A percentile compares a stretch with the other conserved stretches of the same genome.
These are phyloP conservation scores for Saturnispora silvae DNA, from an alignment of 805 yeast species.

Conservation along the genomic window DNA sequence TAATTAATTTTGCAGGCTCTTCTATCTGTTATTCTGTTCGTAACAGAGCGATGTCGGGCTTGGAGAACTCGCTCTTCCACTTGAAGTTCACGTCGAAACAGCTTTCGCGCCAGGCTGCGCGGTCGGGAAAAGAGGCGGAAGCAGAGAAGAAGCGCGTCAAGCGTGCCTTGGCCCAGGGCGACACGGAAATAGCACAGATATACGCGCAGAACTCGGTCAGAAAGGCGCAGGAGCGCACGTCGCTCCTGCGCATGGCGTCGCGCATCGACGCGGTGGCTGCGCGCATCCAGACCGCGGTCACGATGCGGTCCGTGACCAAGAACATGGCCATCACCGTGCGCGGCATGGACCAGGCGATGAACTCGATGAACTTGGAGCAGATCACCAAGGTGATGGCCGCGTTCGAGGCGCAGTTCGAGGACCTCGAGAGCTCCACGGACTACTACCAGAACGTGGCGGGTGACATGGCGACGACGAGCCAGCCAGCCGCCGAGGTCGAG, in stretches of 20 bases:
- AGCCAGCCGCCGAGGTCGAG: constrained; percentile 95
- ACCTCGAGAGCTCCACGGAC: constrained; percentile 84
- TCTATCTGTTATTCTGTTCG: not conserved
- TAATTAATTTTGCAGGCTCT: not conserved
- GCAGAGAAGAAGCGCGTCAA: constrained; percentile 81
- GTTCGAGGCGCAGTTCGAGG: constrained; percentile 93
- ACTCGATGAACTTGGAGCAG: constrained; percentile 87
- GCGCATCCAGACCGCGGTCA: constrained; percentile 93
- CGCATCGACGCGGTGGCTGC: constrained; percentile 94
- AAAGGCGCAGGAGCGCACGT: constrained; percentile 77
- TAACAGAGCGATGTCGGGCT: constrained; percentile 29
- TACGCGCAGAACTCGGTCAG: constrained; percentile 96
- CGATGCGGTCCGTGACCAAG: constrained; percentile 91
- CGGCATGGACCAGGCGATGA: constrained; percentile 95
- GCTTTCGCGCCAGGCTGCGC: constrained; percentile 77
- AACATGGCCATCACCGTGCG: constrained; percentile 87
- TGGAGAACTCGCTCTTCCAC: constrained; percentile 50
- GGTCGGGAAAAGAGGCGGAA: constrained; percentile 83
- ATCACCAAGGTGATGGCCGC: constrained; percentile 95
- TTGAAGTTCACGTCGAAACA: constrained; percentile 88
- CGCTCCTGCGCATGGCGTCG: constrained; percentile 70
- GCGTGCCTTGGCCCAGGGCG: constrained; percentile 77
- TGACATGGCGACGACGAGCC: constrained; percentile 75
- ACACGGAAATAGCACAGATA: constrained; percentile 83
- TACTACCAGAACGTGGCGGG: constrained; percentile 88